Percentiles rank a stretch among this genome's conserved stretches.
Evolutionary conservation across 2,329 filamentous ascomycete species (phyloP).

Genomic region (Colletotrichum sp.): DNA sequence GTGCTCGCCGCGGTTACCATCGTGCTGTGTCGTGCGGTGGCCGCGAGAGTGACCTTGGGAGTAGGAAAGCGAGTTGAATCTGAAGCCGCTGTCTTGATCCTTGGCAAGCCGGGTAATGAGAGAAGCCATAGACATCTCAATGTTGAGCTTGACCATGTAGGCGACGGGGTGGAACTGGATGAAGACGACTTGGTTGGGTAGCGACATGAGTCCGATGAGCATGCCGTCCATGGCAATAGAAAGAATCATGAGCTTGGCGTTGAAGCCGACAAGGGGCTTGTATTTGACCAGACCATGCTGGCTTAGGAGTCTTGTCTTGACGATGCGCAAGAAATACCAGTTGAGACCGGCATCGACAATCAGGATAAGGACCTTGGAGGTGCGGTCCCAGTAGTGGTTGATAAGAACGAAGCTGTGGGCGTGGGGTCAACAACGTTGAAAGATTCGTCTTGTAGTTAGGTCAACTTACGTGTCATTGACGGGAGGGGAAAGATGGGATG

Average conservation of each 20-base stretch:
- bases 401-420: slow-evolving; percentile 38
- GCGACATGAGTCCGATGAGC: slow-evolving; percentile 38
- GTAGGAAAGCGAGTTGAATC: slow-evolving; percentile 15
- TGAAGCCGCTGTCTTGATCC: slow-evolving; percentile 4
- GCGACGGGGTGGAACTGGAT: slow-evolving; percentile 58
- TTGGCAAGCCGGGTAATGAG: slow-evolving; percentile 44
- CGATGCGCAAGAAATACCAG: slow-evolving; percentile 53
- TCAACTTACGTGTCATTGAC: slow-evolving; percentile 36
- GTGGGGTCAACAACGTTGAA: not conserved
- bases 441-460: not conserved
- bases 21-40: not conserved
- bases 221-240: slow-evolving; percentile 54
- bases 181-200: slow-evolving; percentile 40
- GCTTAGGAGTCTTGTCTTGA: slow-evolving; percentile 50
- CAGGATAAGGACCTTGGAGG: slow-evolving; percentile 57
- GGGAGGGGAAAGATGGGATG: slow-evolving; percentile 45
- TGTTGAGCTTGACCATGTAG: slow-evolving; percentile 59
- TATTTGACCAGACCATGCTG: slow-evolving; percentile 56
- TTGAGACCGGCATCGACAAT: slow-evolving; percentile 57
- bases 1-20: not conserved
- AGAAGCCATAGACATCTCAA: slow-evolving; percentile 59
- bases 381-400: slow-evolving; percentile 58
- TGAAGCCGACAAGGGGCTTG: slow-evolving; percentile 53
- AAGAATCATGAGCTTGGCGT: slow-evolving; percentile 52
- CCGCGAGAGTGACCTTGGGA: not conserved